Percentiles rank a stretch among this genome's conserved stretches.
phyloP scores from a whole-genome alignment of 148 eudicot species.

The Nepenthes gracilis region DNA sequence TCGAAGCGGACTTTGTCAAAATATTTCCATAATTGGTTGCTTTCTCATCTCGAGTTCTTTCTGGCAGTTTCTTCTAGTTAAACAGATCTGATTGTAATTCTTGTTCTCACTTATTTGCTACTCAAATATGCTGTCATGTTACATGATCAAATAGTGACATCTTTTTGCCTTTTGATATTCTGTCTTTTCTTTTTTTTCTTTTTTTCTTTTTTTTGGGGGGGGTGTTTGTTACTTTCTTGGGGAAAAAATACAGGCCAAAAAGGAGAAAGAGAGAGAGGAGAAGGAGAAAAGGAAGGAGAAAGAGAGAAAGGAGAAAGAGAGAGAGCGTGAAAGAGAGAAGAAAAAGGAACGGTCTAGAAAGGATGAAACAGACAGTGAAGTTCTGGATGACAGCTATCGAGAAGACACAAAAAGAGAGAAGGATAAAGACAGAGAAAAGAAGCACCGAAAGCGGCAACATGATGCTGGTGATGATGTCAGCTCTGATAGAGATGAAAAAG shows the following conservation, averaged over 20 bases:
- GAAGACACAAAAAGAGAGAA: slow-evolving; percentile 68
- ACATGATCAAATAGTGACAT: too few species aligned
- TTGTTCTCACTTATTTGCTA: too few species aligned
- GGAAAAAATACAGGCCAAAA: slow-evolving; percentile 46
- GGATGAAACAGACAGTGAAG: slow-evolving; percentile 69
- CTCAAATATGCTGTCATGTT: too few species aligned
- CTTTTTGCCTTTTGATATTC: too few species aligned
- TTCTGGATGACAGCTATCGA: slow-evolving; percentile 39
- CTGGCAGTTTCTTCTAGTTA: too few species aligned
- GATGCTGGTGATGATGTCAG: slow-evolving; percentile 51
- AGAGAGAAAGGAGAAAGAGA: slow-evolving; percentile 43
- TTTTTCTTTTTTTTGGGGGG: slow-evolving; percentile 3
- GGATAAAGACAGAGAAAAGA: slow-evolving; percentile 67
- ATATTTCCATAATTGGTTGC: too few species aligned
- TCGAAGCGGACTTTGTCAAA: too few species aligned
- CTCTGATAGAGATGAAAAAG: slow-evolving; percentile 86
- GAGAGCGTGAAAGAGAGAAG: slow-evolving; percentile 67
- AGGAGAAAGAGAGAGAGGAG: slow-evolving; percentile 75
- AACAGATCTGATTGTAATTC: too few species aligned
- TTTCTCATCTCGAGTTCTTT: too few species aligned
- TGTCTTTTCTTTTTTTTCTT: not conserved
- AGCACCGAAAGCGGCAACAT: slow-evolving; percentile 70
- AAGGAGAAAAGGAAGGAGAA: slow-evolving; percentile 64
- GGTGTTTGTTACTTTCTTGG: not conserved
- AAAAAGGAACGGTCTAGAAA: slow-evolving; percentile 68